Conservation (phyloP, 345 rosid species). For the Tarenaya hassleriana region DNA sequence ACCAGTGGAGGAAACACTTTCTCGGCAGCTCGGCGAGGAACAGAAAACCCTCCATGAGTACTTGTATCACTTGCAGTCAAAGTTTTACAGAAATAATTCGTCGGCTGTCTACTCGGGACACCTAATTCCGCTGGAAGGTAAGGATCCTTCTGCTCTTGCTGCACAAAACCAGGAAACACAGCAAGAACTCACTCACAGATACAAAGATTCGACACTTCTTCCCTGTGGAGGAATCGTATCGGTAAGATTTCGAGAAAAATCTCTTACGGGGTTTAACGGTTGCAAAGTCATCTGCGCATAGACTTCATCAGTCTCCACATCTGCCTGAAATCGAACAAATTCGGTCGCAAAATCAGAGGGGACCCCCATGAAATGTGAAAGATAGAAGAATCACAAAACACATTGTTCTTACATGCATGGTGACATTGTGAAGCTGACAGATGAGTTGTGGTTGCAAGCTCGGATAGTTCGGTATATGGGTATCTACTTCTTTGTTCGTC, state of each 20-base stretch:
- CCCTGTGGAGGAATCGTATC: no score
- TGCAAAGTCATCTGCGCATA: slow-evolving; percentile 87
- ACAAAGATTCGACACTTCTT: not conserved
- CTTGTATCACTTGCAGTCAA: slow-evolving; percentile 86
- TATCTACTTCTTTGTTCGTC: slow-evolving; percentile 68
- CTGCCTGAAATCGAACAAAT: slow-evolving; percentile 55
- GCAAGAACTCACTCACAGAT: not conserved
- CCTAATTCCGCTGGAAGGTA: slow-evolving; percentile 66
- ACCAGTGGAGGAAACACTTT: slow-evolving; percentile 86
- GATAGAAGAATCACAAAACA: no score
- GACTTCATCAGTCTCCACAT: slow-evolving; percentile 73
- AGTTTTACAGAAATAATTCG: slow-evolving; percentile 74
- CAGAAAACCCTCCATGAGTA: slow-evolving; percentile 86
- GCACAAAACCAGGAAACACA: slow-evolving; percentile 15
- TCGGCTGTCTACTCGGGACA: slow-evolving; percentile 64
- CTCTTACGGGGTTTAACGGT: slow-evolving; percentile 53
- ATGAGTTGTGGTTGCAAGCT: slow-evolving; percentile 72
- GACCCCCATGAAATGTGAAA: no score
- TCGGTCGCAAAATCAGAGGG: not conserved
- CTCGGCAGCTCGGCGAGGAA: slow-evolving; percentile 81
- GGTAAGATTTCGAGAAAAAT: not conserved
- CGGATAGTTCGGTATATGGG: slow-evolving; percentile 65
- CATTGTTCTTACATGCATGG: slow-evolving; percentile 61
- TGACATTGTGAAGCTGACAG: slow-evolving; percentile 76
- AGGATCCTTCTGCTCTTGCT: slow-evolving; percentile 79